Conservation (phyloP, 768 basidiomycete species). For the Suillus plorans region DNA sequence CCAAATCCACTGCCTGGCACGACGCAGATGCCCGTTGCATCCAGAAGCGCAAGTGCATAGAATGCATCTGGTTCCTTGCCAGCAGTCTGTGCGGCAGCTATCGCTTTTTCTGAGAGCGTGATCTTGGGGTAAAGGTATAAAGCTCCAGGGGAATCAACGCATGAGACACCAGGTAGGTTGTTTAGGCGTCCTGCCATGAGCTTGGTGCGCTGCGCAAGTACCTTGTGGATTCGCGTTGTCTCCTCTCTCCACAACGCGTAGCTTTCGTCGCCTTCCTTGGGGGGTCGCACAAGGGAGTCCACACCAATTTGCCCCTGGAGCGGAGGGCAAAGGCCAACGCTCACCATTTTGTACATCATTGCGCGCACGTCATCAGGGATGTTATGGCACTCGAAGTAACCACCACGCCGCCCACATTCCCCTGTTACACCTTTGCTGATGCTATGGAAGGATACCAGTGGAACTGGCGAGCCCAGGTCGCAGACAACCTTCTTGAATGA, state of each 20-base stretch:
- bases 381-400: slow-evolving; percentile 93
- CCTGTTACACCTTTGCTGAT: slow-evolving; percentile 96
- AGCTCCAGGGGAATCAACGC: slow-evolving; percentile 88
- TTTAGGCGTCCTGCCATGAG: slow-evolving; percentile 82
- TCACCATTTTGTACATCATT: slow-evolving; percentile 95
- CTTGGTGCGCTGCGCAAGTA: slow-evolving; percentile 65
- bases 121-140: slow-evolving; percentile 92
- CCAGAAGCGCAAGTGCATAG: slow-evolving; percentile 82
- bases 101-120: slow-evolving; percentile 67
- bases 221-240: slow-evolving; percentile 75
- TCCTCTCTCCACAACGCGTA: slow-evolving; percentile 83
- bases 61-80: slow-evolving; percentile 87
- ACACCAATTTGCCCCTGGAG: slow-evolving; percentile 91
- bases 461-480: slow-evolving; percentile 63
- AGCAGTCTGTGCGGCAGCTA: slow-evolving; percentile 64
- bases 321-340: slow-evolving; percentile 86
- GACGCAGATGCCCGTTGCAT: slow-evolving; percentile 90
- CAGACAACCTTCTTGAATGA: slow-evolving; percentile 91
- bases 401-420: slow-evolving; percentile 96
- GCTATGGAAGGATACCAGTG: slow-evolving; percentile 94
- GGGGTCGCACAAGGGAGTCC: slow-evolving; percentile 92
- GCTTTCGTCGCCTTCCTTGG: slow-evolving; percentile 69
- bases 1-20: slow-evolving; percentile 96
- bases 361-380: slow-evolving; percentile 74
- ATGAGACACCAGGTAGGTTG: slow-evolving; percentile 81